Conservation (phyloP, 2,329 filamentous ascomycete genomes). For the Scedosporium apiospermum region DNA sequence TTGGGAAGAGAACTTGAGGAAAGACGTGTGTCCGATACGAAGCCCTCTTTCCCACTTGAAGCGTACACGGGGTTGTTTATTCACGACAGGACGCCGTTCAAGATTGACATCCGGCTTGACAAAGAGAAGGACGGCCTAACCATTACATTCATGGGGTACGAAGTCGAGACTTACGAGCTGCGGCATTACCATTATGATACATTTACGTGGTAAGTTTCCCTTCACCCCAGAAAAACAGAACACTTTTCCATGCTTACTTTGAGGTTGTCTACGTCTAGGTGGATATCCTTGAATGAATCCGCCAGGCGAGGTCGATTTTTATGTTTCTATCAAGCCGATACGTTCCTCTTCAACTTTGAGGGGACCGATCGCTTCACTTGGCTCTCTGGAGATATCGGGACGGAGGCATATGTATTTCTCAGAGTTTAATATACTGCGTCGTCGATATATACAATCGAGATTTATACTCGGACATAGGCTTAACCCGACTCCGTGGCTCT, state of each 20-base stretch:
- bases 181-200: neutral
- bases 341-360: neutral
- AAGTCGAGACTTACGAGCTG: neutral
- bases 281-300: neutral
- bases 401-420: neutral
- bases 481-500: too few species aligned
- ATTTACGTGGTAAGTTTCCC: neutral
- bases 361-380: neutral
- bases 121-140: neutral
- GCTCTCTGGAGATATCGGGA: neutral
- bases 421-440: neutral
- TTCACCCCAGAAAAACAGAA: too few species aligned
- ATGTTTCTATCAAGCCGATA: neutral
- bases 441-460: too few species aligned
- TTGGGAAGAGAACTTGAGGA: neutral
- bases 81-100: neutral
- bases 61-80: neutral
- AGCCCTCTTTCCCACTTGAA: neutral
- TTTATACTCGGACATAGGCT: too few species aligned
- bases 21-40: neutral
- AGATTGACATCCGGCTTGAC: neutral
- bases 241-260: neutral
- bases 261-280: neutral
- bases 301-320: neutral
- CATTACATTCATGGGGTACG: neutral